Evolutionary conservation across 1,284 basidiomycete genomes (phyloP).

Genomic region (Caloboletus inedulis): DNA sequence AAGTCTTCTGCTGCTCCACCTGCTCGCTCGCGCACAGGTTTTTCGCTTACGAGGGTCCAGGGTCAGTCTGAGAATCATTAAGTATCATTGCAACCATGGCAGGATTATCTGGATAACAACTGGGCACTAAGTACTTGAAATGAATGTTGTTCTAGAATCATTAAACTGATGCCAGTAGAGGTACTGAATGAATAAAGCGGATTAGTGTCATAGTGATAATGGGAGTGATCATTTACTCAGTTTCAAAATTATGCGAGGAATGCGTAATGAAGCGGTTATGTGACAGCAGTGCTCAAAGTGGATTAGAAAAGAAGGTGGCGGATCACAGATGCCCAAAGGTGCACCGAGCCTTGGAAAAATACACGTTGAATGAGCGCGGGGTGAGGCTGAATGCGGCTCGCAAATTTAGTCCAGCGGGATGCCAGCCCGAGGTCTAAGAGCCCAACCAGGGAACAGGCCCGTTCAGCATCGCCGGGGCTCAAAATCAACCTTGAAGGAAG

Average conservation of each 20-base stretch:
- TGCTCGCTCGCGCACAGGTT: neutral
- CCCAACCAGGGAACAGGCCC: conserved; percentile 7
- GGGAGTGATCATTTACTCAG: conserved; percentile 32
- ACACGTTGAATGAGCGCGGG: conserved; percentile 11
- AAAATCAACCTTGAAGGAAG: conserved; percentile 69
- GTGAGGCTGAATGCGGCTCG: conserved; percentile 17
- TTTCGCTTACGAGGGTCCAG: conserved; percentile 22
- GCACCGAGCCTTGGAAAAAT: conserved; percentile 9
- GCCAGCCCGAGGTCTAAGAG: conserved; percentile 16
- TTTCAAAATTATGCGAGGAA: conserved; percentile 33
- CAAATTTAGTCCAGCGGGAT: conserved; percentile 19
- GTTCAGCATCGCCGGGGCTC: conserved; percentile 36
- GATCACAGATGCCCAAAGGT: conserved; percentile 29
- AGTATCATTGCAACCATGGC: conserved; percentile 7
- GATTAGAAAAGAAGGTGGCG: conserved; percentile 21
- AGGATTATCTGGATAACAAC: conserved; percentile 13
- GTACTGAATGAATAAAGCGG: conserved; percentile 31
- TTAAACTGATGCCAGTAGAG: conserved; percentile 30
- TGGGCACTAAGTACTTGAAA: conserved; percentile 21
- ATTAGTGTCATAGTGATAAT: conserved; percentile 35
- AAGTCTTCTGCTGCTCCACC: conserved; percentile 2
- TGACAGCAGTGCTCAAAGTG: conserved; percentile 33
- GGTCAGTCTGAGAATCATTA: conserved; percentile 1
- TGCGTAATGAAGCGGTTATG: conserved; percentile 36
- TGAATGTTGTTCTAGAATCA: conserved; percentile 27